Percentiles rank a stretch among this genome's conserved stretches.
Conservation (phyloP, 1,284 basidiomycete genomes). For the Sporisorium scitamineum region DNA sequence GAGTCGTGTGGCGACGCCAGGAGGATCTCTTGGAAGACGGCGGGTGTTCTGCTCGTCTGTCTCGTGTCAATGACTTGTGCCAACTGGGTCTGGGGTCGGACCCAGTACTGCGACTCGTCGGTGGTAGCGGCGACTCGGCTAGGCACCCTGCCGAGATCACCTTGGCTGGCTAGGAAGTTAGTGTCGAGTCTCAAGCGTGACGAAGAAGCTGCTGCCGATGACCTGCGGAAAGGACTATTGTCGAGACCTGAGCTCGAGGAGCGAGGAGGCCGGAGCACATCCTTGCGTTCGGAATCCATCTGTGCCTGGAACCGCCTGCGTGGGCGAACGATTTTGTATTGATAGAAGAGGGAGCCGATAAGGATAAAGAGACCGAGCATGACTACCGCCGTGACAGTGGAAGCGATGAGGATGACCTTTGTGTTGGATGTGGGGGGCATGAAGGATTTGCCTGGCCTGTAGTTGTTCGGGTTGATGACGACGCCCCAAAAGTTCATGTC, state of each 20-base stretch:
- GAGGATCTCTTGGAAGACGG: conserved; percentile 33
- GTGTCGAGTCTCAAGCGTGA: conserved; percentile 33
- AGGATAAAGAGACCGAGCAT: conserved; percentile 38
- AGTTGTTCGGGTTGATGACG: conserved; percentile 49
- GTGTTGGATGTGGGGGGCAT: conserved; percentile 14
- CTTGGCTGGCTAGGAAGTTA: conserved; percentile 35
- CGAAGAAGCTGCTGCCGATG: conserved; percentile 1
- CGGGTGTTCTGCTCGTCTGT: conserved; percentile 21
- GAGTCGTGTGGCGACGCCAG: conserved; percentile 13
- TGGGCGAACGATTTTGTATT: conserved; percentile 35
- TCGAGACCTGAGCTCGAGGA: conserved; percentile 2
- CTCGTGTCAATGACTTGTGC: conserved; percentile 4
- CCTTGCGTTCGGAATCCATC: conserved; percentile 25
- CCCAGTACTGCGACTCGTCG: conserved; percentile 42
- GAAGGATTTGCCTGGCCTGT: conserved; percentile 36
- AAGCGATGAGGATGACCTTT: conserved; percentile 42
- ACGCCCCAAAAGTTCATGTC: conserved; percentile 46
- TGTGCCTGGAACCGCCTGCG: conserved; percentile 16
- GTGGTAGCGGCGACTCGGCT: conserved; percentile 41
- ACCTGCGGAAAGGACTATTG: no score
- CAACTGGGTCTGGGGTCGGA: conserved; percentile 22
- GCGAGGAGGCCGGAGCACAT: conserved; percentile 9
- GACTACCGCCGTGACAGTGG: conserved; percentile 30
- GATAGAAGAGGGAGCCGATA: conserved; percentile 32
- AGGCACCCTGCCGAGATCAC: conserved; percentile 33